These are phyloP conservation scores for Datisca glomerata DNA, from an alignment of 306 rosid species.

Conservation along the genomic window DNA sequence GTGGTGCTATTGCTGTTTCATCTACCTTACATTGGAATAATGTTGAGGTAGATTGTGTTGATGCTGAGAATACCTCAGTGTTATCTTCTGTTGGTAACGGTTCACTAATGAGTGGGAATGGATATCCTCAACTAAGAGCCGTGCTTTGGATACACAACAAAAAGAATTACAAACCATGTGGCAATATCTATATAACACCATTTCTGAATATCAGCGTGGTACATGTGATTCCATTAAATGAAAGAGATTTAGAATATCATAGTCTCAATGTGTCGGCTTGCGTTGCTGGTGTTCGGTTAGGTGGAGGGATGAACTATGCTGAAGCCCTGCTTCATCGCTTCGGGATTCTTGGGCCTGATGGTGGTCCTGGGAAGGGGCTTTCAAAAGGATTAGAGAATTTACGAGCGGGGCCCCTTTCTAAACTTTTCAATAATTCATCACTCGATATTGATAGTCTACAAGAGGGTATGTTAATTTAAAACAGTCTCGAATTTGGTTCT, in stretches of 20 bases:
- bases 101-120: constrained; percentile 34
- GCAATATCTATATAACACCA: constrained; percentile 33
- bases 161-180: constrained; percentile 23
- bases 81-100: constrained; percentile 33
- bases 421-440: constrained; percentile 55
- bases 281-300: constrained; percentile 76
- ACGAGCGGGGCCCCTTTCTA: constrained; percentile 71
- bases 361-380: constrained; percentile 75
- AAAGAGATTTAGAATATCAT: constrained; percentile 63
- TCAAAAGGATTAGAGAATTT: constrained; percentile 68
- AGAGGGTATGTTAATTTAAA: constrained; percentile 38
- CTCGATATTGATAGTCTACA: constrained; percentile 29
- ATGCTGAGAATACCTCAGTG: constrained; percentile 45
- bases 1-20: constrained; percentile 85
- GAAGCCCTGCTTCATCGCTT: constrained; percentile 80
- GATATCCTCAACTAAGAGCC: constrained; percentile 62
- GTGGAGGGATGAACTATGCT: constrained; percentile 95
- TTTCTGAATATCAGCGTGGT: constrained; percentile 60
- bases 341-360: constrained; percentile 92
- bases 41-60: constrained; percentile 68
- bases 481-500: no score
- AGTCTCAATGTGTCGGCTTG: constrained; percentile 73
- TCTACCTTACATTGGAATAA: constrained; percentile 65
- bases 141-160: constrained; percentile 76
- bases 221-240: constrained; percentile 64